phyloP scores from a whole-genome alignment of 129 eudicot genomes.

The Deinandra increscens region DNA sequence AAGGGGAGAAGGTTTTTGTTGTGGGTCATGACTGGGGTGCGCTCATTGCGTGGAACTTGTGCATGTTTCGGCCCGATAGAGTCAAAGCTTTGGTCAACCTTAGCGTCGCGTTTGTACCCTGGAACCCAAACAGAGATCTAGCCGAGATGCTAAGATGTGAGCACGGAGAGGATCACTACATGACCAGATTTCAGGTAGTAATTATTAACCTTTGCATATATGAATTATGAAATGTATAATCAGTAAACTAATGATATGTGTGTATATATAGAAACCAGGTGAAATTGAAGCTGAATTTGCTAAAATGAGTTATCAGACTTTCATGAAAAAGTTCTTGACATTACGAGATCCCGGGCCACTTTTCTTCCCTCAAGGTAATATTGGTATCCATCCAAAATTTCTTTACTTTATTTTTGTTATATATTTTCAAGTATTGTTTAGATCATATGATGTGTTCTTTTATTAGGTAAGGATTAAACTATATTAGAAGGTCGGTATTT shows the following conservation, averaged over 20 bases:
- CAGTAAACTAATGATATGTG: no score
- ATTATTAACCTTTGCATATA: not conserved
- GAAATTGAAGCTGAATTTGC: slow-evolving; percentile 57
- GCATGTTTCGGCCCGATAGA: slow-evolving; percentile 47
- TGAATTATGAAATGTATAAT: no score
- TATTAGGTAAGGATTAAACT: no score
- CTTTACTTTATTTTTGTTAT: no score
- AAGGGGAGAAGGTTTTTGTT: slow-evolving; percentile 40
- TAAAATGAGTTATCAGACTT: slow-evolving; percentile 16
- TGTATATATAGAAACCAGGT: slow-evolving; percentile 22
- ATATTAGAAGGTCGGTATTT: no score
- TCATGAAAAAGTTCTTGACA: slow-evolving; percentile 36
- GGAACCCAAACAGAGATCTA: slow-evolving; percentile 31
- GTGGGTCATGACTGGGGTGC: slow-evolving; percentile 72
- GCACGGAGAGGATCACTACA: slow-evolving; percentile 51
- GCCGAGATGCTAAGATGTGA: slow-evolving; percentile 8
- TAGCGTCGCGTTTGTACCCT: slow-evolving; percentile 35
- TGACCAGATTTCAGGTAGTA: slow-evolving; percentile 54
- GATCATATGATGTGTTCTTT: no score
- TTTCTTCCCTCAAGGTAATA: slow-evolving; percentile 35
- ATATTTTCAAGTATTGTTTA: no score
- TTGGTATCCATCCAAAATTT: no score
- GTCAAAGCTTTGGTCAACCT: slow-evolving; percentile 43
- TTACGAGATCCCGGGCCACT: slow-evolving; percentile 42
- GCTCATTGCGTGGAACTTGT: slow-evolving; percentile 40